Conservation (phyloP, 2,329 filamentous ascomycete genomes). For the Aspergillus uvarum region DNA sequence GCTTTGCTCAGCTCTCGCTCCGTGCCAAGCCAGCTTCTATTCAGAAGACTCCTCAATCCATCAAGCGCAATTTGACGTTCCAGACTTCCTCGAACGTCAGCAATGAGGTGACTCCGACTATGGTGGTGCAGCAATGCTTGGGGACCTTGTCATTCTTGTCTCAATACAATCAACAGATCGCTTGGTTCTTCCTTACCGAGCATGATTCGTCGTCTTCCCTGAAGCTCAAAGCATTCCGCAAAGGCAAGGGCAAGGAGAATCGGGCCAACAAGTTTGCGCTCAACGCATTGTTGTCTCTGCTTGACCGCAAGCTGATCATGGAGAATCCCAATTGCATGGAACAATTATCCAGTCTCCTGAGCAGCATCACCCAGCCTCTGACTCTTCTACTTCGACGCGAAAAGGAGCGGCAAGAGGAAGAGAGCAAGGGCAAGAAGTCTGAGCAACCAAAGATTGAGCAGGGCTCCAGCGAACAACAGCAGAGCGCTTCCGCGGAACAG, state of each 20-base stretch:
- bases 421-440: conserved; percentile 41
- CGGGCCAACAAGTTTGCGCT: conserved; percentile 86
- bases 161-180: conserved; percentile 79
- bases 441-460: conserved; percentile 26
- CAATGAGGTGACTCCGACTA: conserved; percentile 86
- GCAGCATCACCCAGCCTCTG: conserved; percentile 82
- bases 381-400: conserved; percentile 79
- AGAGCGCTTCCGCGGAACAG: conserved; percentile 24
- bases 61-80: conserved; percentile 73
- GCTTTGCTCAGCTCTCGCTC: conserved; percentile 88
- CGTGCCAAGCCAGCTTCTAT: conserved; percentile 78
- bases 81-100: conserved; percentile 57
- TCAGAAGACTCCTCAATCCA: conserved; percentile 77
- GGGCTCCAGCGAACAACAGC: conserved; percentile 25
- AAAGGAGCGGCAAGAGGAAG: conserved; percentile 64
- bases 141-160: conserved; percentile 81
- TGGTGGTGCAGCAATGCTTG: conserved; percentile 94
- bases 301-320: conserved; percentile 93
- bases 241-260: conserved; percentile 83
- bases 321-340: conserved; percentile 98
- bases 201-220: conserved; percentile 77
- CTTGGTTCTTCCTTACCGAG: conserved; percentile 90
- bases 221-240: conserved; percentile 74
- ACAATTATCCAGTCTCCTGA: conserved; percentile 80
- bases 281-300: conserved; percentile 81